Conservation (phyloP, 1,284 basidiomycete genomes). For the Cryptococcus deneoformans region DNA sequence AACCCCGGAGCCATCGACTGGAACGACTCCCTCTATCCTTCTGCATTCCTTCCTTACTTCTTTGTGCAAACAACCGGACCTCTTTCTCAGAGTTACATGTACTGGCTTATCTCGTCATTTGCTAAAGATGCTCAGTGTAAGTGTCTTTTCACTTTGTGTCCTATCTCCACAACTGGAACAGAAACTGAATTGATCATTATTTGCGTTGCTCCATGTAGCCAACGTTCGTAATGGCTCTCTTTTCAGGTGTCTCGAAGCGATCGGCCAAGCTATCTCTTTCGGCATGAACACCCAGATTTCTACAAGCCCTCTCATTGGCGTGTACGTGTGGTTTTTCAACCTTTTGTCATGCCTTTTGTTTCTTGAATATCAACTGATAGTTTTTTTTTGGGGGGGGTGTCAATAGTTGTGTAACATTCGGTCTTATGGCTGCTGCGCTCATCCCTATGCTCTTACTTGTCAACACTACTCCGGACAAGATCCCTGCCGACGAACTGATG, state of each 20-base stretch:
- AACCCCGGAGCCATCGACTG: conserved; percentile 25
- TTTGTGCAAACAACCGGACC: conserved; percentile 29
- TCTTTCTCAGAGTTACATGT: conserved; percentile 27
- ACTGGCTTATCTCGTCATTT: conserved; percentile 31
- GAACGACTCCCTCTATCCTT: conserved; percentile 15
- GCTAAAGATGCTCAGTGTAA: conserved; percentile 20
- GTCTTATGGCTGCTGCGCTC: conserved; percentile 13
- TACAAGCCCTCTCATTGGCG: conserved; percentile 17
- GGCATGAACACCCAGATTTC: conserved; percentile 22
- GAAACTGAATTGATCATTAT: too few relatives aligned
- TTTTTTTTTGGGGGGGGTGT: neutral
- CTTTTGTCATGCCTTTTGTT: neutral
- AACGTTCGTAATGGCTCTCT: conserved; percentile 20
- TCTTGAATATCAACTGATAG: neutral
- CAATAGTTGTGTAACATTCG: conserved; percentile 20
- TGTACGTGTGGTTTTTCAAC: conserved; percentile 3
- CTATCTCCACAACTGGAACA: too few relatives aligned
- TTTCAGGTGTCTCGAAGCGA: conserved; percentile 21
- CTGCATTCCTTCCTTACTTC: conserved; percentile 27
- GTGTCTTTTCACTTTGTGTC: neutral
- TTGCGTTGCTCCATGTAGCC: neutral
- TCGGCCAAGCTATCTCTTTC: conserved; percentile 23
- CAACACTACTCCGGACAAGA: conserved; percentile 18
- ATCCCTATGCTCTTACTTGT: conserved; percentile 16
- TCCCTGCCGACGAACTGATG: conserved; percentile 17